Percentiles rank a stretch among this genome's conserved stretches.
These are phyloP conservation scores for Clarireedia hainanense DNA, from an alignment of 2,329 filamentous ascomycete species.

Conservation along the genomic window DNA sequence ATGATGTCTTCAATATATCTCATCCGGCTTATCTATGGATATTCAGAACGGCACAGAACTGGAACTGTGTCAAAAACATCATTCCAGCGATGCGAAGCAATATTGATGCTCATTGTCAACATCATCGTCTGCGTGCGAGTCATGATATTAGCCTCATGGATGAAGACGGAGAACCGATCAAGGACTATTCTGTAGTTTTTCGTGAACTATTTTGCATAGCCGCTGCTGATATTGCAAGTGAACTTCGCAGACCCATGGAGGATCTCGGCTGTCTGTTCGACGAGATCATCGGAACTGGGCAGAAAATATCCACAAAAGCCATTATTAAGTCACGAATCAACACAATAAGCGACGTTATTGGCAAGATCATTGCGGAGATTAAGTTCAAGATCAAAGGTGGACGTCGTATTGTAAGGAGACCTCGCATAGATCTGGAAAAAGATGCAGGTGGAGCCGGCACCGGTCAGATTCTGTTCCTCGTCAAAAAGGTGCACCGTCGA, in stretches of 20 bases:
- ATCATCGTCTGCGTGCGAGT: conserved; percentile 29
- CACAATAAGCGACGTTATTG: neutral
- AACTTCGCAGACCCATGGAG: conserved; percentile 54
- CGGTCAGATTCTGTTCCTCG: conserved; percentile 67
- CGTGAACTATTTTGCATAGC: conserved; percentile 78
- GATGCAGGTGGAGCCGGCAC: conserved; percentile 2
- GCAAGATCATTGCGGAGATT: neutral
- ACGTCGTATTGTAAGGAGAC: neutral
- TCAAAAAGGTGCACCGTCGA: conserved; percentile 51
- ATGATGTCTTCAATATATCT: conserved; percentile 66
- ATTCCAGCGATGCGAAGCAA: conserved; percentile 67
- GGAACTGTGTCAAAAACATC: conserved; percentile 59
- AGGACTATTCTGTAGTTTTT: conserved; percentile 69
- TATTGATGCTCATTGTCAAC: conserved; percentile 43
- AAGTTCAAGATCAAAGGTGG: conserved; percentile 7
- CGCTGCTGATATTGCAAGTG: conserved; percentile 63
- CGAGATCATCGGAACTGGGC: conserved; percentile 62
- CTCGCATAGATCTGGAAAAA: conserved; percentile 2
- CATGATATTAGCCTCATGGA: conserved; percentile 39
- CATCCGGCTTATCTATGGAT: conserved; percentile 85
- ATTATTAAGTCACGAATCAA: conserved; percentile 4
- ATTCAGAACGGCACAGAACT: conserved; percentile 72
- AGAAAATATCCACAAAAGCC: conserved; percentile 6
- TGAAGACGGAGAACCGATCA: conserved; percentile 49
- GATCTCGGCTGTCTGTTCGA: conserved; percentile 66